These are phyloP conservation scores for Sherardia arvensis DNA, from an alignment of 257 asterid genomes.

Conservation along the genomic window DNA sequence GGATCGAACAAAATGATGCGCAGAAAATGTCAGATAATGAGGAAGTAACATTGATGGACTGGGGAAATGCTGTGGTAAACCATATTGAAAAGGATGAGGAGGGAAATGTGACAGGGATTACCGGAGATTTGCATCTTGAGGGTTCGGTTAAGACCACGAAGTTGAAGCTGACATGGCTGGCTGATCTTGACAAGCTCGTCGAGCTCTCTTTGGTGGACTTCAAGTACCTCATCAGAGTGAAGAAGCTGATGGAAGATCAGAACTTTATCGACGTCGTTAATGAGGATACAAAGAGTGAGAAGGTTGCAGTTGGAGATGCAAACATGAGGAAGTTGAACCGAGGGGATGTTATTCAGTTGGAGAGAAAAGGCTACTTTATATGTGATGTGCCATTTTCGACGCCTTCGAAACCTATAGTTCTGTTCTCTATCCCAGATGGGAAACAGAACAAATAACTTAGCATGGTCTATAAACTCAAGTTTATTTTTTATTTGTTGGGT, in stretches of 20 bases:
- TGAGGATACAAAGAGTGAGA: constrained; percentile 62
- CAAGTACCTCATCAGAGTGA: constrained; percentile 79
- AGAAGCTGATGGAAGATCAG: constrained; percentile 88
- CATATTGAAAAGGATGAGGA: constrained; percentile 65
- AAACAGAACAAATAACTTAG: no score
- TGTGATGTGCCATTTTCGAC: constrained; percentile 71
- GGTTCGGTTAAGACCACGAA: constrained; percentile 88
- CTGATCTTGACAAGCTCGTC: constrained; percentile 64
- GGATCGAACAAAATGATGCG: constrained; percentile 89
- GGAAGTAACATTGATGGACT: constrained; percentile 89
- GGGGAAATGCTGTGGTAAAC: constrained; percentile 88
- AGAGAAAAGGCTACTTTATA: constrained; percentile 84
- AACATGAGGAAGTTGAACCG: constrained; percentile 78
- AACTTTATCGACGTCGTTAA: constrained; percentile 65
- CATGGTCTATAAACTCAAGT: no score
- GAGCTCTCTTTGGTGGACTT: constrained; percentile 58
- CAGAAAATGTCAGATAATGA: constrained; percentile 54
- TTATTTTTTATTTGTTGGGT: no score
- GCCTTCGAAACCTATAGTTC: constrained; percentile 54
- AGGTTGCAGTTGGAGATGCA: constrained; percentile 68
- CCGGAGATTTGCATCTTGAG: constrained; percentile 77
- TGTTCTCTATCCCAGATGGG: constrained; percentile 90
- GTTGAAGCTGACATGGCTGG: constrained; percentile 89
- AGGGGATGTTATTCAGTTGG: constrained; percentile 80
- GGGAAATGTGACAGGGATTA: constrained; percentile 51